Evolutionary conservation across 164 flowering plant genomes (phyloP), one percentile per base, ranked within the genome.

Genomic region (Vitis rotundifolia): DNA sequence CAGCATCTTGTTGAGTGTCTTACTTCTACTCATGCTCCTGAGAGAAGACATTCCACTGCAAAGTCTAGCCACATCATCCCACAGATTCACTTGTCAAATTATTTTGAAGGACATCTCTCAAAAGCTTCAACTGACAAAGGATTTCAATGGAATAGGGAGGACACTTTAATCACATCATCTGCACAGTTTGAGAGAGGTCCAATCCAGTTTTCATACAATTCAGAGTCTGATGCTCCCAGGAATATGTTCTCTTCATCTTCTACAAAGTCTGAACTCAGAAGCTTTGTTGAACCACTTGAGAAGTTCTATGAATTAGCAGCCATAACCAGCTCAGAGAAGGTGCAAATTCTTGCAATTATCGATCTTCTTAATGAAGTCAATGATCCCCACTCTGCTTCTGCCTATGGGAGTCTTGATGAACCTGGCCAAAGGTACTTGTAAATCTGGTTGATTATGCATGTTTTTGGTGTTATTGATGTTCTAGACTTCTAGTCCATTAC

Each of bases 401-500:
- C 80, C 56, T 96, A 92, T 80, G 86, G 69, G 75, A 86, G 91
- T 78, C 90, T 96, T 68, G 99, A 96, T 88, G 94, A 82, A 76
- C 84, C 97, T 69, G 98, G 94, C 13, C 80, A 84, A 80, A 93
- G 99, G 99, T 96, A 93, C 49, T 61, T 75, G 62, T 61, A 15
- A 3, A 29, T 26, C 59, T 26, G 14, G 22, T n/a, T 73, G 62
- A 59, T 19, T 69, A 11, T 61, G 29, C 50, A 31, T 28, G 58
- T 55, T 37, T 55, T 12, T 22, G n/a, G n/a, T 50, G 49, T 29
- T 69, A 31, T 6, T 44, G 15, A n/a, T 13, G 14, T 22, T 16
- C n/a, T 37, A 12, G 4, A 37, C 7, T 37, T 37, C 44, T 37
- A 3, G 8, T 51, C 18, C 44, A 11, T 57, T 54, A 31, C 51